Evolutionary conservation across 1,284 basidiomycete genomes (phyloP), one percentile per base, ranked within the genome.

Genomic region (Cystobasidiaceae sp.): DNA sequence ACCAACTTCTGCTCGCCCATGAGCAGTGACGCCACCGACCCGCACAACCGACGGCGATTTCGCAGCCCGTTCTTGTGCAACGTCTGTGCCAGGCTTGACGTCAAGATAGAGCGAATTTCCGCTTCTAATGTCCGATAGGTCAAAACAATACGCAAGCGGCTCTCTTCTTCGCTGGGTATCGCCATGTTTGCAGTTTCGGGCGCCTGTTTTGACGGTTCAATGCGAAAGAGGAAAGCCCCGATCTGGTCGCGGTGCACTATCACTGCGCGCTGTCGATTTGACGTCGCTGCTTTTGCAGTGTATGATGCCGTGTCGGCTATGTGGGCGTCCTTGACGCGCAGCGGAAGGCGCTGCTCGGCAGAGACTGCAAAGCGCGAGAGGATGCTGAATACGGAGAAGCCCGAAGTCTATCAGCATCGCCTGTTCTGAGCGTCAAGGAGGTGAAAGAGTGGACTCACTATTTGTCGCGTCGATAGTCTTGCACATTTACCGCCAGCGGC

Each of bases 401-500:
- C n/a, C n/a, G n/a, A n/a, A n/a, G n/a, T n/a, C n/a, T n/a, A n/a
- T n/a, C n/a, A n/a, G n/a, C n/a, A n/a, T n/a, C n/a, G n/a, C n/a
- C n/a, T n/a, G n/a, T n/a, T n/a, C n/a, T n/a, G n/a, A n/a, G n/a
- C n/a, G n/a, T n/a, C 19, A 4, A 19, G 23, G 6, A 4, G 6
- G 43, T 19, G 32, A 21, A 9, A 32, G 7, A 4, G 3, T 33
- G 5, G 15, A 54, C 75, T 41, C 52, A 86, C 86, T 80, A 82
- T 68, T 82, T 80, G 30, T 84, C 85, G 17, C 89, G 84, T 78
- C 91, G 90, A 75, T 88, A 89, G 74, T 92, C 89, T 74, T 91
- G 86, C 1, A 92, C 89, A 67, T 89, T 90, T 55, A 90, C 86
- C 11, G 85, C 82, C 49, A 92, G 80, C 2, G 89, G 89, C n/a